These are phyloP conservation scores for Citrus unshiu DNA, from an alignment of 345 rosid species.

Conservation along the genomic window DNA sequence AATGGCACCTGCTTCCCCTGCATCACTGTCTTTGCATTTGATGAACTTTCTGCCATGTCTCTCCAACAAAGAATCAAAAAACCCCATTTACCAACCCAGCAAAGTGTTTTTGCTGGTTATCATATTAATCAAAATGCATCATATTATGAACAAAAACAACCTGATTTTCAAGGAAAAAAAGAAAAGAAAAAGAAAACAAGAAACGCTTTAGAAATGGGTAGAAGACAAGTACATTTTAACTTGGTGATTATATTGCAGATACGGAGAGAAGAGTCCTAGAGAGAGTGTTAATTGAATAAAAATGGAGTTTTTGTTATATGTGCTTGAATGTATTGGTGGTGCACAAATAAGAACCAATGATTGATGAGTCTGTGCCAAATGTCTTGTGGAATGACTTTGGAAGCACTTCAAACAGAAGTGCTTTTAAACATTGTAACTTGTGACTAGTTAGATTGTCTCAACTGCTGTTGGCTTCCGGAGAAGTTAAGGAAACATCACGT, in stretches of 20 bases:
- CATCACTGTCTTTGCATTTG: slow-evolving; percentile 94
- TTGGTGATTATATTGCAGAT: neutral
- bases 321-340: neutral
- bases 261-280: neutral
- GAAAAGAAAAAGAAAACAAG: neutral
- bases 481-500: slow-evolving; percentile 26
- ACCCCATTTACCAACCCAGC: slow-evolving; percentile 30
- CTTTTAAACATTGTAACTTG: too few relatives aligned
- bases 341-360: neutral
- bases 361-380: slow-evolving; percentile 2
- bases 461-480: slow-evolving; percentile 19
- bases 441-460: neutral
- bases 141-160: neutral
- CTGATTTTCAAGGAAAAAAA: neutral
- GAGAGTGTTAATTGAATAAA: neutral
- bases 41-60: slow-evolving; percentile 50
- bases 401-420: neutral
- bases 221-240: neutral
- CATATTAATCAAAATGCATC: slow-evolving; percentile 7
- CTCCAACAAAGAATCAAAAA: slow-evolving; percentile 41
- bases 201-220: neutral
- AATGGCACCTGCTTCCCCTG: slow-evolving; percentile 81
- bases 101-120: neutral
- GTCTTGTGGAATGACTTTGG: neutral
- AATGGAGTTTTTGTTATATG: neutral